Percentiles rank a stretch among this genome's conserved stretches.
Evolutionary conservation across 2,329 filamentous ascomycete genomes (phyloP).

Genomic region (Tricladium varicosporioides): DNA sequence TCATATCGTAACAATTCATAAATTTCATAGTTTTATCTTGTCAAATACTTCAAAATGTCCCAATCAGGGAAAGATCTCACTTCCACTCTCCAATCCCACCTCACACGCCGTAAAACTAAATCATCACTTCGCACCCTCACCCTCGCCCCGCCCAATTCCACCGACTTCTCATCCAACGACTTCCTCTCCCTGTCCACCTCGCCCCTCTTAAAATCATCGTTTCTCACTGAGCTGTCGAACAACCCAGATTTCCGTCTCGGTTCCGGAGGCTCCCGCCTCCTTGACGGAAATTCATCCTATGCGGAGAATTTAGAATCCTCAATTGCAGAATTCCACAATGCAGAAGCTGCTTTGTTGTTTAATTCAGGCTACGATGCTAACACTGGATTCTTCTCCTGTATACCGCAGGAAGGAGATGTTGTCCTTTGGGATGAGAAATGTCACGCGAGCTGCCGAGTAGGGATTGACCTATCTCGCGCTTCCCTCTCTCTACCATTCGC

Average conservation of each 20-base stretch:
- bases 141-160: conserved; percentile 62
- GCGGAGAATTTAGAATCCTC: conserved; percentile 55
- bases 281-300: conserved; percentile 64
- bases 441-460: conserved; percentile 61
- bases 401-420: conserved; percentile 51
- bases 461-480: conserved; percentile 37
- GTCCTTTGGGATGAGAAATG: conserved; percentile 65
- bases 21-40: too few species aligned
- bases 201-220: conserved; percentile 13
- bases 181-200: conserved; percentile 29
- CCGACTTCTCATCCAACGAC: conserved; percentile 40
- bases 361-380: conserved; percentile 59
- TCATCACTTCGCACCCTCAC: conserved; percentile 43
- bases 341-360: conserved; percentile 56
- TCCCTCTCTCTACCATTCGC: conserved; percentile 46
- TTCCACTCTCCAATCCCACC: background rate
- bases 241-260: conserved; percentile 22
- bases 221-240: conserved; percentile 16
- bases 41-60: too few species aligned
- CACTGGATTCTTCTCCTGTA: conserved; percentile 45
- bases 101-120: conserved; percentile 18
- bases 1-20: too few species aligned
- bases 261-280: conserved; percentile 55
- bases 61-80: too few species aligned
- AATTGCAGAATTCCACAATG: conserved; percentile 59